Conservation (phyloP, 2,329 filamentous ascomycete species). For the Colletotrichum cordylinicola region DNA sequence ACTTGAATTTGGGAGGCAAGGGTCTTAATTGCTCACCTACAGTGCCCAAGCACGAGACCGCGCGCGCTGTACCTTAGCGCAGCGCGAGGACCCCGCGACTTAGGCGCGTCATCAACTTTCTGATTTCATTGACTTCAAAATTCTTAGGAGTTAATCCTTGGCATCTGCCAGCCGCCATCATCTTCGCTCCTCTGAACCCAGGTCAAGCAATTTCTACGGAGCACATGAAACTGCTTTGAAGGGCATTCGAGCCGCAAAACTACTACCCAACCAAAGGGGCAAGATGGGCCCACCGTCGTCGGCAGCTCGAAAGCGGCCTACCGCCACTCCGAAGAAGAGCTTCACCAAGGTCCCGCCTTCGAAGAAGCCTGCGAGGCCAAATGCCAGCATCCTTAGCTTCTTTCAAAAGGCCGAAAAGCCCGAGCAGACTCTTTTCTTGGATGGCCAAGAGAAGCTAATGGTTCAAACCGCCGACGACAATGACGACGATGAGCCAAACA, state of each 20-base stretch:
- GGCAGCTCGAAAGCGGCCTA: constrained; percentile 16
- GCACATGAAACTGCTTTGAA: neutral
- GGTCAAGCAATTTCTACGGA: neutral
- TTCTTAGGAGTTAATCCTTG: neutral
- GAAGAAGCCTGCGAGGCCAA: constrained; percentile 49
- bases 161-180: neutral
- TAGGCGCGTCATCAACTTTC: neutral
- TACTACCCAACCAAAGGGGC: neutral
- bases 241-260: neutral
- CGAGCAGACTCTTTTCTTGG: constrained; percentile 63
- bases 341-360: neutral
- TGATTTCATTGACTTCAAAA: neutral
- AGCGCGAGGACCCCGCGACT: neutral
- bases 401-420: constrained; percentile 73
- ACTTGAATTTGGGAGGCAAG: neutral
- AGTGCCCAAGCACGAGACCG: neutral
- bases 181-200: neutral
- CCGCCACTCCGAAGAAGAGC: constrained; percentile 19
- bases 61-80: neutral
- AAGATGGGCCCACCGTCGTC: constrained; percentile 20
- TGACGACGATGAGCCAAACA: constrained; percentile 2
- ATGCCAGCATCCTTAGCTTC: constrained; percentile 75
- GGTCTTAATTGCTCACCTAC: neutral
- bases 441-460: constrained; percentile 16
- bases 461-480: neutral